Conservation (phyloP, 2,329 filamentous ascomycete species). For the Talaromyces islandicus region DNA sequence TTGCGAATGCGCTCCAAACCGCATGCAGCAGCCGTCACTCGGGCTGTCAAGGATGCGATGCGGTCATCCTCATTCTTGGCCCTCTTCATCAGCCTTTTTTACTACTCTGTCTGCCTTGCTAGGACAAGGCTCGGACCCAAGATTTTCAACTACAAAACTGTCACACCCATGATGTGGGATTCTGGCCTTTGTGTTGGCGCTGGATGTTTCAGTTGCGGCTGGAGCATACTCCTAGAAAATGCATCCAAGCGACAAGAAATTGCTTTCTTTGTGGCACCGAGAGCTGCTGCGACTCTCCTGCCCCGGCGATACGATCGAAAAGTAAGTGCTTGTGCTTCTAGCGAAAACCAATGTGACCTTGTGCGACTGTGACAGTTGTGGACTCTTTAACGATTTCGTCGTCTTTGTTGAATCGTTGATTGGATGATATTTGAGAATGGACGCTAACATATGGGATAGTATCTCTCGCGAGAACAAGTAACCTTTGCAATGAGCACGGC, state of each 20-base stretch:
- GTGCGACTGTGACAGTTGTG: background rate
- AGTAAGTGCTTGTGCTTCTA: slow-evolving; percentile 21
- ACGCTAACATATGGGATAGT: slow-evolving; percentile 30
- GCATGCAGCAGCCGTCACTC: slow-evolving; percentile 38
- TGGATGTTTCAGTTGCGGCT: slow-evolving; percentile 72
- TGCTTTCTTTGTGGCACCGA: slow-evolving; percentile 72
- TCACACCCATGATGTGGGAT: slow-evolving; percentile 53
- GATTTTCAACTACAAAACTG: slow-evolving; percentile 52
- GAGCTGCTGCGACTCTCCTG: slow-evolving; percentile 68
- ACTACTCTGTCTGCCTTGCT: slow-evolving; percentile 75
- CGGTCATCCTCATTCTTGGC: slow-evolving; percentile 74
- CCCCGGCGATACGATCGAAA: slow-evolving; percentile 61
- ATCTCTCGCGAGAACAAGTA: slow-evolving; percentile 62
- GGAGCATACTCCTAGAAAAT: slow-evolving; percentile 72
- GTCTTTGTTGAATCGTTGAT: background rate
- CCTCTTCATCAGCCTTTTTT: slow-evolving; percentile 71
- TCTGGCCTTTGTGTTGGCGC: slow-evolving; percentile 60
- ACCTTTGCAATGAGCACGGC: slow-evolving; percentile 64
- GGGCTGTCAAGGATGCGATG: slow-evolving; percentile 54
- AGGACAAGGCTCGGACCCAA: slow-evolving; percentile 68
- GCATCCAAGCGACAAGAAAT: slow-evolving; percentile 64
- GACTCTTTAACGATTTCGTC: background rate
- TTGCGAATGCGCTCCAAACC: slow-evolving; percentile 51
- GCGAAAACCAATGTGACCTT: background rate
- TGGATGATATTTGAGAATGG: background rate